Evolutionary conservation across 148 eudicot species (phyloP).

Genomic region (Diospyros kaki): DNA sequence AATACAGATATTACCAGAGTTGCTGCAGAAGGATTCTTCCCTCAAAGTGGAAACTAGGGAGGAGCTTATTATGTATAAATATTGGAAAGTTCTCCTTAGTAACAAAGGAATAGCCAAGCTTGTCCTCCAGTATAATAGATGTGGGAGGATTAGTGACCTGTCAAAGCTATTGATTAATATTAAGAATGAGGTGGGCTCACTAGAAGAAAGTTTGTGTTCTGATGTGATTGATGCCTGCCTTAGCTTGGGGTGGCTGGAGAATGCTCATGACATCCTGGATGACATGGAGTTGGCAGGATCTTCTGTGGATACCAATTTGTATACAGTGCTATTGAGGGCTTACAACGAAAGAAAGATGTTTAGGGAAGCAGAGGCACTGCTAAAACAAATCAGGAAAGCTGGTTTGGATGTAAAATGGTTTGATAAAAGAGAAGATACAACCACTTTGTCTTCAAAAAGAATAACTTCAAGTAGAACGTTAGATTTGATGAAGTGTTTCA

Average conservation of each 20-base stretch:
- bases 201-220: conserved; percentile 35
- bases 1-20: conserved; percentile 54
- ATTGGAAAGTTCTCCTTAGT: conserved; percentile 52
- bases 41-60: conserved; percentile 36
- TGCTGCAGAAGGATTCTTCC: conserved; percentile 46
- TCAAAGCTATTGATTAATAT: conserved; percentile 55
- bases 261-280: conserved; percentile 88
- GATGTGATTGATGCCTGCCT: conserved; percentile 71
- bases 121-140: conserved; percentile 42
- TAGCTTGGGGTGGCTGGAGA: conserved; percentile 74
- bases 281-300: conserved; percentile 55
- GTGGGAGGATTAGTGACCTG: conserved; percentile 48
- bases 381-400: conserved; percentile 47
- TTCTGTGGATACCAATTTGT: conserved; percentile 27
- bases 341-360: conserved; percentile 51
- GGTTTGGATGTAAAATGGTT: conserved; percentile 32
- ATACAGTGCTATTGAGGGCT: conserved; percentile 52
- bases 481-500: conserved; percentile 36
- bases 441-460: conserved; percentile 8
- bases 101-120: conserved; percentile 65
- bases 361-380: conserved; percentile 61
- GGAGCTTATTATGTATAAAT: conserved; percentile 37
- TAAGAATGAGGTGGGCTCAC: conserved; percentile 25
- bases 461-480: conserved; percentile 23
- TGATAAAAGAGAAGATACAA: conserved; percentile 17